These are phyloP conservation scores for Tylopilus intermedius DNA, from an alignment of 768 basidiomycete species.

Conservation along the genomic window DNA sequence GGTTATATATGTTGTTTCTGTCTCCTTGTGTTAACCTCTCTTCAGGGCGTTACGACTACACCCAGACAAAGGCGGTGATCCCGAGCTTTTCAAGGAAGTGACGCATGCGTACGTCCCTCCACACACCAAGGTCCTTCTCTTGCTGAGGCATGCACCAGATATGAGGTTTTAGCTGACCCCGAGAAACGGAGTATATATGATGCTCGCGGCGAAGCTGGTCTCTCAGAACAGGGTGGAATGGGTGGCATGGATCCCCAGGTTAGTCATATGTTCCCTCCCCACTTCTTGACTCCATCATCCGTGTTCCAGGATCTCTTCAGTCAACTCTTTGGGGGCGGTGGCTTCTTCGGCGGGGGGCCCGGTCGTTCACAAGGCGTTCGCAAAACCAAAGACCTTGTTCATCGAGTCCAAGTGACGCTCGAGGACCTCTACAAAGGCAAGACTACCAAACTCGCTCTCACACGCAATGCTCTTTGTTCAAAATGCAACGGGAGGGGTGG, in stretches of 20 bases:
- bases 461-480: conserved; percentile 87
- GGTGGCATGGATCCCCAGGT: conserved; percentile 97
- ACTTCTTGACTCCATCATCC: neutral
- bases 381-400: conserved; percentile 97
- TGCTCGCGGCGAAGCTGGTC: conserved; percentile 85
- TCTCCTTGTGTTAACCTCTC: conserved; percentile 7
- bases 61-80: conserved; percentile 94
- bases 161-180: conserved; percentile 88
- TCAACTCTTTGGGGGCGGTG: conserved; percentile 86
- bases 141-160: conserved; percentile 43
- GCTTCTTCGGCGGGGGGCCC: conserved; percentile 68
- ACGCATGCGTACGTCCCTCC: conserved; percentile 75
- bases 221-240: conserved; percentile 82
- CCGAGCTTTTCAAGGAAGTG: conserved; percentile 95
- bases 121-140: neutral
- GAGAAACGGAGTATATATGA: conserved; percentile 83
- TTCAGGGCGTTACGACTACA: conserved; percentile 76
- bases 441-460: conserved; percentile 94
- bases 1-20: conserved; percentile 2
- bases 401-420: conserved; percentile 92
- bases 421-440: conserved; percentile 99
- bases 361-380: conserved; percentile 68
- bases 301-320: conserved; percentile 81
- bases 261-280: conserved; percentile 19
- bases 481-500: conserved; percentile 97